phyloP scores from a whole-genome alignment of 352 stramenopile species.

The Globisporangium polare region DNA sequence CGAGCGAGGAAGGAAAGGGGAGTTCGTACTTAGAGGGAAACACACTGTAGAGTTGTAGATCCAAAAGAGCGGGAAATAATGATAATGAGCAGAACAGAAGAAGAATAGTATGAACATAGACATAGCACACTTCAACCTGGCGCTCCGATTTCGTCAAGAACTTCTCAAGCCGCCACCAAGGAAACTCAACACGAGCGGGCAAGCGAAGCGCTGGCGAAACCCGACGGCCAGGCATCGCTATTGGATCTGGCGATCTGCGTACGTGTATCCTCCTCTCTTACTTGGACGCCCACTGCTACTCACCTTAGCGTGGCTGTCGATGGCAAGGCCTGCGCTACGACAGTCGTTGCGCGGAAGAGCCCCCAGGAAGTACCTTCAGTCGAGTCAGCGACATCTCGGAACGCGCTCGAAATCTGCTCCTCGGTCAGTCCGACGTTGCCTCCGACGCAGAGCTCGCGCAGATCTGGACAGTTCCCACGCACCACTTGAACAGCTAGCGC shows the following conservation, averaged over 20 bases:
- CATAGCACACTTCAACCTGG: conserved; percentile 4
- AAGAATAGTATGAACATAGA: conserved; percentile 5
- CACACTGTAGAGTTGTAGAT: conserved; percentile 1
- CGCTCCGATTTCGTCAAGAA: not conserved
- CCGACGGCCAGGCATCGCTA: too few relatives aligned
- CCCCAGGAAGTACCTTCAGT: conserved; percentile 18
- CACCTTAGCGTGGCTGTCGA: too few relatives aligned
- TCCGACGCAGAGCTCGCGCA: conserved; percentile 27
- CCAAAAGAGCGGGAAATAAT: not conserved
- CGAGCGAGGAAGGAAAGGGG: conserved; percentile 11
- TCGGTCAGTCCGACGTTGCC: conserved; percentile 17
- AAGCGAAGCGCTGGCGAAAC: too few relatives aligned
- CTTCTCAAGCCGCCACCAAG: not conserved
- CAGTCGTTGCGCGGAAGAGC: conserved; percentile 12
- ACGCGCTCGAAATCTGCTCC: conserved; percentile 12
- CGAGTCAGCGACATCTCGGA: conserved; percentile 18
- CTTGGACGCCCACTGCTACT: not conserved
- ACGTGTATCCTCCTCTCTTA: not conserved
- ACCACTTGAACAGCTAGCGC: conserved; percentile 14
- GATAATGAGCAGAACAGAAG: not conserved
- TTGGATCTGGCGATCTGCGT: too few relatives aligned
- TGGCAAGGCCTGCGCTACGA: not conserved
- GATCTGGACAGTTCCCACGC: conserved; percentile 9
- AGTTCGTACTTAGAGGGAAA: conserved; percentile 3
- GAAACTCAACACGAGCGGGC: too few relatives aligned